Conservation (phyloP, 805 yeast species). For the Nakazawaea pomicola region DNA sequence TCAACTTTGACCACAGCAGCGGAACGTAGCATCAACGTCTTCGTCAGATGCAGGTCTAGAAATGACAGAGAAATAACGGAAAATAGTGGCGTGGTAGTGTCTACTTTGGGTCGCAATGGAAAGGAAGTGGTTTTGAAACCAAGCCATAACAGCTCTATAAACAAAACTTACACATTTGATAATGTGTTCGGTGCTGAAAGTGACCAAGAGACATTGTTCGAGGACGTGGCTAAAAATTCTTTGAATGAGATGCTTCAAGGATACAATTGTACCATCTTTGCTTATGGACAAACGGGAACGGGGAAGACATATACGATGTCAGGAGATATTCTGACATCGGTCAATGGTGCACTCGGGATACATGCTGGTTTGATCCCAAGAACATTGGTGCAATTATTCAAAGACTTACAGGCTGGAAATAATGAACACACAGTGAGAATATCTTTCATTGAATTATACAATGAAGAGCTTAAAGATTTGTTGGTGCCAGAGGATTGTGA, state of each 20-base stretch:
- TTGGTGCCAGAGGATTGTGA: constrained; percentile 37
- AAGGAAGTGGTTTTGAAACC: constrained; percentile 45
- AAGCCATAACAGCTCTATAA: constrained; percentile 26
- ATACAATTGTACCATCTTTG: constrained; percentile 76
- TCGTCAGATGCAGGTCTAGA: constrained; percentile 60
- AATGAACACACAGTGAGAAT: constrained; percentile 67
- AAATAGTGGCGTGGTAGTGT: constrained; percentile 57
- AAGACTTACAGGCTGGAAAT: constrained; percentile 29
- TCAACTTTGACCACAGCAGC: no score
- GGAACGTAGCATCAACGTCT: constrained; percentile 51
- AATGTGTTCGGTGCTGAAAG: constrained; percentile 80
- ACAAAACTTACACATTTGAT: constrained; percentile 66
- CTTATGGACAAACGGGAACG: constrained; percentile 80
- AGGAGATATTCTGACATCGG: constrained; percentile 52
- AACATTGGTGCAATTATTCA: constrained; percentile 50
- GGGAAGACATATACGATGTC: constrained; percentile 82
- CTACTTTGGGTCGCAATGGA: constrained; percentile 41
- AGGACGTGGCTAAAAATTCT: constrained; percentile 59
- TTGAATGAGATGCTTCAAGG: constrained; percentile 68
- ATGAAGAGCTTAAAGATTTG: constrained; percentile 78
- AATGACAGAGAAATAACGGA: constrained; percentile 52
- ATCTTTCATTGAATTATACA: constrained; percentile 81
- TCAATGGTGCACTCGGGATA: constrained; percentile 27
- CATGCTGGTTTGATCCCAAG: constrained; percentile 66
- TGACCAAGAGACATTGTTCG: constrained; percentile 63